Base-by-base conservation (phyloP, 164 flowering plant species). In the Nelumbo lutea region DNA sequence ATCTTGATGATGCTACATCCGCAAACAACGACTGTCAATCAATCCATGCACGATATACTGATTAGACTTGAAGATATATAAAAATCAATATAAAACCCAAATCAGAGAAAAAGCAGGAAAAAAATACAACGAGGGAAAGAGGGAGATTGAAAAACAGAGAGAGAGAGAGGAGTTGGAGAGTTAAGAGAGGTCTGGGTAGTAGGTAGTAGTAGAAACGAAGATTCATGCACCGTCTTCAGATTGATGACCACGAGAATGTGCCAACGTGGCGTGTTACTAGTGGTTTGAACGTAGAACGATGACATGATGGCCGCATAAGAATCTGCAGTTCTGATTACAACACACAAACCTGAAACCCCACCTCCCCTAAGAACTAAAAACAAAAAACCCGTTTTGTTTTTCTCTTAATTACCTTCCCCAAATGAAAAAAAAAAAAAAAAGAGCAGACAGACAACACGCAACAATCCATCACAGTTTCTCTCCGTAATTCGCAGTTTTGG, bases 1-100 rank as follows among this genome's bases (percentile, higher is more conserved):
- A 83, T 76, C 83, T 79, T 79, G 79, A 81, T 78, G 84, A 82
- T 80, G 83, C 77, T 69, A 69, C 82, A 75, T 70, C 84, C 52
- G 84, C 76, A 82, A 82, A 70, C 74, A 77, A 56, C 79, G 68
- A 77, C 84, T 75, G 75, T 73, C 65, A 58, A 42, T 68, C 65
- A 38, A 53, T 73, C 71, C 69, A 62, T 62, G 61, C 39, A 51
- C 60, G 9, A 42, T 38, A n/a, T 15, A 48, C 4, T 44, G 10
- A 15, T 6, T 57, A 5, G 8, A 27, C 3, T 15, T 57, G 41
- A 27, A 15, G 5, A 55, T 55, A 55, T 38, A 7, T 39, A 39
- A 59, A 27, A 58, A 38, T n/a, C 4, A 42, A 59, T 39, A 38
- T 51, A 52, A 65, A 41, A 52, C 3, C 39, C 11, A 63, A 42